phyloP scores from a whole-genome alignment of 176 grass and related monocot species.

The Themeda triandra region DNA sequence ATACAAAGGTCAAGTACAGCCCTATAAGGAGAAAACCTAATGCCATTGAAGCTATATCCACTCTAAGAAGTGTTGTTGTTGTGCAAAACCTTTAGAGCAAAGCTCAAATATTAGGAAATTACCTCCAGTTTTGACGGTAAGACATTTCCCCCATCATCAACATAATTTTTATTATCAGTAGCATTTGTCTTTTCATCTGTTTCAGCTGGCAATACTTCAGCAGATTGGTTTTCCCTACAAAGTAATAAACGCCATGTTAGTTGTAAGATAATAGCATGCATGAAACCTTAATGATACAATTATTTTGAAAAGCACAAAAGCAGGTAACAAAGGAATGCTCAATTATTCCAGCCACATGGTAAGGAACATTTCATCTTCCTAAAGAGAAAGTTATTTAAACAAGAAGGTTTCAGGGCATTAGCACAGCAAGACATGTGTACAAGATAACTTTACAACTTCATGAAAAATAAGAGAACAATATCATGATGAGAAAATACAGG shows the following conservation, averaged over 20 bases:
- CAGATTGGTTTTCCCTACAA: conserved; percentile 60
- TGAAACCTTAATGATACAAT: background rate
- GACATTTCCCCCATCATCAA: conserved; percentile 41
- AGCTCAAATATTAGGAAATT: conserved; percentile 33
- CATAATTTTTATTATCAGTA: conserved; percentile 29
- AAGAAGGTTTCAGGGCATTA: background rate
- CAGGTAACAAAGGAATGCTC: background rate
- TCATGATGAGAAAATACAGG: conserved; percentile 3
- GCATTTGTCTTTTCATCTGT: conserved; percentile 26
- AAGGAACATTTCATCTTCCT: background rate
- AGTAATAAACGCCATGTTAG: conserved; percentile 24
- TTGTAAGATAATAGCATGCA: conserved; percentile 1
- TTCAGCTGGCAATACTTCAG: conserved; percentile 39
- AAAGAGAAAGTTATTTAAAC: background rate
- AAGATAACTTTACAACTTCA: background rate
- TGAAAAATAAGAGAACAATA: background rate
- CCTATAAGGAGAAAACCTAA: background rate
- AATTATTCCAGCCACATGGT: conserved; percentile 10
- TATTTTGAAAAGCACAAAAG: conserved; percentile 5
- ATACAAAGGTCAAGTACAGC: conserved; percentile 4
- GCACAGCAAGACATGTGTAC: background rate
- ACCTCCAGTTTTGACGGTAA: conserved; percentile 77
- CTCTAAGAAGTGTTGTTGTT: background rate
- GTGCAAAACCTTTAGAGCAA: background rate
- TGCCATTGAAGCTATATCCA: background rate